Evolutionary conservation across 106 monocot genomes (phyloP), one percentile per base, ranked within the genome.

Genomic region (Dendrobium chrysotoxum): DNA sequence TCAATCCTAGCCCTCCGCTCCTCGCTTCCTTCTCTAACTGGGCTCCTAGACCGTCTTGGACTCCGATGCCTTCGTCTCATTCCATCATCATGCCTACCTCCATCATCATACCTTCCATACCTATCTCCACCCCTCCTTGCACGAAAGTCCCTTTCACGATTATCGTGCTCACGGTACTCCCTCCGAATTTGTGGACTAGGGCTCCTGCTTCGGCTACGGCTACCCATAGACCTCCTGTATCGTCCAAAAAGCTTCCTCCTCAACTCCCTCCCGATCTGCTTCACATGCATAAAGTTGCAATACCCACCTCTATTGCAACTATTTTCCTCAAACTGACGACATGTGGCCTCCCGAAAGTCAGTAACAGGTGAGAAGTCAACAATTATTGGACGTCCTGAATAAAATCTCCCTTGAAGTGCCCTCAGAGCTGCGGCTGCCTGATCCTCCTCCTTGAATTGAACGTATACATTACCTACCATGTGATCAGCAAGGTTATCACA

Each of bases 221-320:
- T 86, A 1, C 83, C 71, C 21, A 71, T 75, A 3, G 83, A 82
- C 53, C 84, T 80, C 53, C 80, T 64, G 23, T 80, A 84, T n/a
- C 82, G 65, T 18, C 92, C 92, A 77, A 75, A 92, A 16, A 89
- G 83, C 80, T 86, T 89, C 85, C 85, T 89, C 78, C 89, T 79
- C 28, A 92, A 77, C 16, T 87, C 89, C 78, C 89, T 83, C 20
- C 92, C 86, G 80, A 89, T 92, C 82, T 87, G 92, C 82, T 92
- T 92, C 46, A 89, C 92, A 83, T 92, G 89, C 92, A 92, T 92
- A 81, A 89, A 92, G 78, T 92, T 92, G 76, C 92, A 92, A 61
- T 89, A 92, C 5, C 92, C 92, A 42, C 92, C 92, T 30, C 92
- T 85, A 40, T 92, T 92, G 84, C 92, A 92, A 71, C 92, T 89